A percentile compares a stretch with the other conserved stretches of the same genome.
These are phyloP conservation scores for Anastatica hierochuntica DNA, from an alignment of 345 rosid genomes.

Conservation along the genomic window DNA sequence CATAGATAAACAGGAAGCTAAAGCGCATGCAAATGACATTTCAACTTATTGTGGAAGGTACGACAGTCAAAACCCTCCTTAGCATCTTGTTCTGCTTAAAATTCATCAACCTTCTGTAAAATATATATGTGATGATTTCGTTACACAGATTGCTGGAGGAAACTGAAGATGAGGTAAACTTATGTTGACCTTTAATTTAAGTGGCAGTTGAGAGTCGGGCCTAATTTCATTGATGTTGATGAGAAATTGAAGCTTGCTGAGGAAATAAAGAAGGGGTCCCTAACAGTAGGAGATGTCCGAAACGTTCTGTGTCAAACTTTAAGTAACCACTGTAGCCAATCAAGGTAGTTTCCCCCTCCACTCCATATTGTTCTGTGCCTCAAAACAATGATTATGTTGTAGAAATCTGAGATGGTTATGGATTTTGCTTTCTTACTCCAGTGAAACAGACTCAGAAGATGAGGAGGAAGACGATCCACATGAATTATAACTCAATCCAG, in stretches of 20 bases:
- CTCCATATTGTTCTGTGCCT: neutral
- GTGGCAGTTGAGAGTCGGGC: neutral
- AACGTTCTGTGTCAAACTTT: constrained; percentile 69
- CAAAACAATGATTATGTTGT: neutral
- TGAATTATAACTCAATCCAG: constrained; percentile 12
- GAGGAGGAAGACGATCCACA: constrained; percentile 21
- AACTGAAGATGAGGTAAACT: constrained; percentile 80
- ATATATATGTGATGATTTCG: neutral
- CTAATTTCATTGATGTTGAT: neutral
- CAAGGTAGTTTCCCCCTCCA: constrained; percentile 36
- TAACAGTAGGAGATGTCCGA: constrained; percentile 62
- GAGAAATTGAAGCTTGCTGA: constrained; percentile 49
- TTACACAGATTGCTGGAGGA: constrained; percentile 69
- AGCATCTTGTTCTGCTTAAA: neutral
- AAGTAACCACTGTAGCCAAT: constrained; percentile 56
- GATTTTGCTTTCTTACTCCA: constrained; percentile 1
- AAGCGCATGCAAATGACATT: constrained; percentile 70
- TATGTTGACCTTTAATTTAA: constrained; percentile 1
- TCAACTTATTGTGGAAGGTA: constrained; percentile 94
- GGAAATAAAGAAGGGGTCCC: constrained; percentile 59
- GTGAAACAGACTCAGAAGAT: constrained; percentile 15
- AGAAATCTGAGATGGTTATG: neutral
- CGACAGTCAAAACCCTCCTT: constrained; percentile 15
- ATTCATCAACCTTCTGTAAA: neutral
- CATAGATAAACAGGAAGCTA: constrained; percentile 85